Evolutionary conservation across 371 early-diverging fungal species (phyloP), one percentile per base, ranked within the genome.

Genomic region (Lichtheimia ornata): DNA sequence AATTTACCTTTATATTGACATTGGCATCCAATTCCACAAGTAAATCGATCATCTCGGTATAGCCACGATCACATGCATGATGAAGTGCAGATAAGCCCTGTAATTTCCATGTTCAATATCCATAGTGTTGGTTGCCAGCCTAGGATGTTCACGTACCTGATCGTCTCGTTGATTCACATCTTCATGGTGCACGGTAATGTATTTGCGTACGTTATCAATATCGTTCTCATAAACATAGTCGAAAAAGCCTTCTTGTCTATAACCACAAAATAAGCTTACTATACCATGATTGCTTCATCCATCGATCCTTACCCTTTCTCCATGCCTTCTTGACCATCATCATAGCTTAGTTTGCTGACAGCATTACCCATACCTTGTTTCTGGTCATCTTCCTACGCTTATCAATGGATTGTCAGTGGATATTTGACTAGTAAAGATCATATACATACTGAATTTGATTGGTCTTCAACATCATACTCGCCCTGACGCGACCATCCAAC

Each of bases 401-500:
- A 9, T 13, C 18, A 30, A 35, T 53, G 40, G 18, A 20, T 54
- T 20, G 18, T 24, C 18, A 50, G 12, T 50, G 11, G 50, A 35
- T 35, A 11, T 6, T 35, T 11, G 2, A 35, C 11, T 11, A 6
- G 35, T 9, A 35, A 9, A 9, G 35, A 9, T 9, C 35, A 35
- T 35, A 6, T 11, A 35, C 47, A n/a, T 53, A 53, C 53, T 30
- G 53, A n/a, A 52, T 1, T 52, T n/a, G 12, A 11, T 50, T n/a
- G 14, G 5, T 56, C 27, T 22, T 44, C 22, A n/a, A 12, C 58
- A 20, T 62, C 52, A 52, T 76, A 76, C 35, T 67, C 71, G 1
- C 76, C 81, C 45, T 75, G 55, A 53, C 75, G 70, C 25, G 73
- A 70, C 77, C 77, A 77, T 5, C 81, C 77, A 4, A 76, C 71